Percentiles rank a stretch among this genome's conserved stretches.
phyloP scores from a whole-genome alignment of 2,329 filamentous ascomycete genomes.

The Blastomyces silverae region DNA sequence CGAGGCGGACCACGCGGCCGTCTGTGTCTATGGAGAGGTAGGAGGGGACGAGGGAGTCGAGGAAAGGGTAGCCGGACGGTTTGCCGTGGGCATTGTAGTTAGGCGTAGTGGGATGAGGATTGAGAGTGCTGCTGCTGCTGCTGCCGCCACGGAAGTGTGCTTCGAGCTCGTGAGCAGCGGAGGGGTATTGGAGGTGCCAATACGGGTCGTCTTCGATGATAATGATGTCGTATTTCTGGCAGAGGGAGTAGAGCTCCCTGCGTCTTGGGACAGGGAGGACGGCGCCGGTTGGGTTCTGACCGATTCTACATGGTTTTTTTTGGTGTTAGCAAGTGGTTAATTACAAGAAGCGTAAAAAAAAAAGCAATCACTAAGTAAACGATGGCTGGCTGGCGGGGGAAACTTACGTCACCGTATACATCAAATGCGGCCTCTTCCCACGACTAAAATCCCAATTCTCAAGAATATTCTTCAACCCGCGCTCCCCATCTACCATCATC shows the following conservation, averaged over 20 bases:
- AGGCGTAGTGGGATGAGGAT: slow-evolving; percentile 7
- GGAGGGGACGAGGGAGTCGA: slow-evolving; percentile 76
- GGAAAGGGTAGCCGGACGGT: slow-evolving; percentile 64
- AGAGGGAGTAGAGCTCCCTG: slow-evolving; percentile 71
- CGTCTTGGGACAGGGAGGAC: slow-evolving; percentile 66
- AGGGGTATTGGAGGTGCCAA: slow-evolving; percentile 88
- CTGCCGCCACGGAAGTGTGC: slow-evolving; percentile 27
- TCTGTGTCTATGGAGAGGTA: slow-evolving; percentile 76
- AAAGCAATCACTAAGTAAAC: not conserved
- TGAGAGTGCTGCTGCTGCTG: slow-evolving; percentile 20
- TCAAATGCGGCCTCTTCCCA: slow-evolving; percentile 70
- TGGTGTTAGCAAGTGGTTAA: not conserved
- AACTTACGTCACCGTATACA: slow-evolving; percentile 84
- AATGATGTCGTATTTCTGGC: slow-evolving; percentile 76
- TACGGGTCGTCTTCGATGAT: slow-evolving; percentile 95
- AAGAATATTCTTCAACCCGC: slow-evolving; percentile 69
- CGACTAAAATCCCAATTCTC: slow-evolving; percentile 70
- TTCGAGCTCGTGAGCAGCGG: slow-evolving; percentile 47
- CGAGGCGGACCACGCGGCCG: slow-evolving; percentile 79
- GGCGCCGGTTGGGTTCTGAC: slow-evolving; percentile 80
- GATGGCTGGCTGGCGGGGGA: not conserved
- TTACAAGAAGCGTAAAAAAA: not conserved
- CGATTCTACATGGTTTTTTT: slow-evolving; percentile 50
- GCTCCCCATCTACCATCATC: slow-evolving; percentile 66
- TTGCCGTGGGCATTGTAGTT: slow-evolving; percentile 42